Conservation (phyloP, 1,284 basidiomycete genomes). For the Stereum hirsutum region DNA sequence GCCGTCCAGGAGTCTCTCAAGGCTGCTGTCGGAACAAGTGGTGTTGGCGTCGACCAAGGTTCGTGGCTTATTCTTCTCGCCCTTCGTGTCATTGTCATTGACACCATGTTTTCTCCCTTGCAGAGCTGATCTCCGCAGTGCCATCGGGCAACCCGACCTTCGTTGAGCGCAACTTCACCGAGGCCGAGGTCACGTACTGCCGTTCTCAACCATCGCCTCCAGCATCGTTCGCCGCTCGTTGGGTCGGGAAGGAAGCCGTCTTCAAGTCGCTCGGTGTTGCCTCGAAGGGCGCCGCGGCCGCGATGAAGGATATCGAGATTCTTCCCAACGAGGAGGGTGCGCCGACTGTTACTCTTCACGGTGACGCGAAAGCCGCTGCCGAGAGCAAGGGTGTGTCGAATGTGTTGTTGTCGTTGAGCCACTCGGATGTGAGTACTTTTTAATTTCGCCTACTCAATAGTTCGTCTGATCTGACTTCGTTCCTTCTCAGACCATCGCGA, state of each 20-base stretch:
- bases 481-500: slow-evolving; percentile 54
- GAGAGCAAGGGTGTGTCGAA: slow-evolving; percentile 65
- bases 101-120: slow-evolving; percentile 17
- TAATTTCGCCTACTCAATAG: neutral
- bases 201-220: slow-evolving; percentile 76
- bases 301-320: slow-evolving; percentile 97
- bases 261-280: slow-evolving; percentile 95
- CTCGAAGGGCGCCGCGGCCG: slow-evolving; percentile 86
- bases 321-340: slow-evolving; percentile 63
- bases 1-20: slow-evolving; percentile 49
- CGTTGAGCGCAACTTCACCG: slow-evolving; percentile 88
- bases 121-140: slow-evolving; percentile 88
- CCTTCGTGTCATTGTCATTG: slow-evolving; percentile 6
- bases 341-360: slow-evolving; percentile 71
- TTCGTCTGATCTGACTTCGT: slow-evolving; percentile 11
- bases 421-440: slow-evolving; percentile 65
- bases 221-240: slow-evolving; percentile 92
- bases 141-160: slow-evolving; percentile 90
- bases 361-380: slow-evolving; percentile 77
- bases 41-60: slow-evolving; percentile 87
- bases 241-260: slow-evolving; percentile 96
- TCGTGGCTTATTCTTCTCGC: slow-evolving; percentile 13
- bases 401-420: slow-evolving; percentile 83
- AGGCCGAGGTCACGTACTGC: slow-evolving; percentile 85
- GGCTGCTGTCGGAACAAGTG: slow-evolving; percentile 37